Conservation (phyloP, 768 basidiomycete genomes). For the Termitomyces sp. region DNA sequence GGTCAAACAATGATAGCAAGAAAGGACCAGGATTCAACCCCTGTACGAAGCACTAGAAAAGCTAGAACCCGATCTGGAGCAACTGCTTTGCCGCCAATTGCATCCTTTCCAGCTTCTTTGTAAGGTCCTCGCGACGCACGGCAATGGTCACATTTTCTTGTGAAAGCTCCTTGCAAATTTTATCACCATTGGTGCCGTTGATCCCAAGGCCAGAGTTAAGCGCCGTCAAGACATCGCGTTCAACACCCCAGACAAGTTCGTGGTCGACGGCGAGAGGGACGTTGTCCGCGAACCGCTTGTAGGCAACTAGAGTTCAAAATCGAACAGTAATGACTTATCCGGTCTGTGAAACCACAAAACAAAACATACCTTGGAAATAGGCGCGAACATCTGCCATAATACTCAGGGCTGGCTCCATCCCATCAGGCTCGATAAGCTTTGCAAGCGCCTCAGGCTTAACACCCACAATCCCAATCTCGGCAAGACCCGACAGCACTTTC, state of each 20-base stretch:
- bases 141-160: conserved; percentile 20
- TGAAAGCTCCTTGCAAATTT: conserved; percentile 47
- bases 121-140: conserved; percentile 7
- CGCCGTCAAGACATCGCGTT: conserved; percentile 38
- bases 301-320: conserved; percentile 39
- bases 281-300: conserved; percentile 57
- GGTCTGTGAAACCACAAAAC: neutral
- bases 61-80: conserved; percentile 2
- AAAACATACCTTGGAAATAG: conserved; percentile 68
- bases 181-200: conserved; percentile 40
- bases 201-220: conserved; percentile 50
- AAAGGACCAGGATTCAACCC: too few relatives aligned
- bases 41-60: neutral
- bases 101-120: conserved; percentile 12
- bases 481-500: conserved; percentile 31
- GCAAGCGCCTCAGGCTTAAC: conserved; percentile 40
- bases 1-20: neutral
- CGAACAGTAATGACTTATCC: neutral
- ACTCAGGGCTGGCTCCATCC: conserved; percentile 48
- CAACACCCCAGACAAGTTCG: conserved; percentile 51
- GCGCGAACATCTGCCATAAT: conserved; percentile 75
- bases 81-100: conserved; percentile 21
- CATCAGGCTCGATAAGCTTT: conserved; percentile 47
- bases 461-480: conserved; percentile 34
- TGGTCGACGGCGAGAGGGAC: conserved; percentile 55